Conservation (phyloP, 2,329 filamentous ascomycete genomes). For the Xylaria sp. region DNA sequence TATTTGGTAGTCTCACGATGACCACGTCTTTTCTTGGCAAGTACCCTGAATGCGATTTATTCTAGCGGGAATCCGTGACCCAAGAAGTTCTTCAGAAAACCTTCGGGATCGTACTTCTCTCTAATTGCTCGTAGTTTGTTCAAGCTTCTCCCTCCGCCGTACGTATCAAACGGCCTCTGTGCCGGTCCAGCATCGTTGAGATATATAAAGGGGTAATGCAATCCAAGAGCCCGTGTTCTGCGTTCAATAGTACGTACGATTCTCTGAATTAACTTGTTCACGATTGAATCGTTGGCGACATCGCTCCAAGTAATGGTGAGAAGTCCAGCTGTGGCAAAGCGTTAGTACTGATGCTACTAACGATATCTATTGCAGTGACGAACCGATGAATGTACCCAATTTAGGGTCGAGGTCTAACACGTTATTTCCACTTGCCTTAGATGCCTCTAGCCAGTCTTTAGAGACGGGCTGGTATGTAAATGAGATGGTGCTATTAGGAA, state of each 20-base stretch:
- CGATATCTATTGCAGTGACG: neutral
- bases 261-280: conserved; percentile 19
- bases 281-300: conserved; percentile 25
- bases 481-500: conserved; percentile 26
- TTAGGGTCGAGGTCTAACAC: conserved; percentile 35
- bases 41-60: neutral
- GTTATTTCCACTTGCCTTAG: conserved; percentile 30
- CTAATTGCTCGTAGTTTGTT: conserved; percentile 24
- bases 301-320: conserved; percentile 32
- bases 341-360: conserved; percentile 7
- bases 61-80: conserved; percentile 29
- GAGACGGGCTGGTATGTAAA: conserved; percentile 33
- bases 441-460: conserved; percentile 30
- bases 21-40: neutral
- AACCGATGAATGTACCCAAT: conserved; percentile 33
- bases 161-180: conserved; percentile 29
- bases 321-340: conserved; percentile 23
- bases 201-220: conserved; percentile 34
- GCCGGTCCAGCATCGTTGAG: conserved; percentile 28
- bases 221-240: conserved; percentile 21
- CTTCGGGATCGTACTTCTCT: conserved; percentile 30
- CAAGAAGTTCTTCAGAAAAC: conserved; percentile 28
- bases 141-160: conserved; percentile 29
- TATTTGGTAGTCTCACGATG: neutral
- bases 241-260: conserved; percentile 19